Evolutionary conservation across 495 filamentous ascomycete species (phyloP).

Genomic region (Trypethelium eluteriae): DNA sequence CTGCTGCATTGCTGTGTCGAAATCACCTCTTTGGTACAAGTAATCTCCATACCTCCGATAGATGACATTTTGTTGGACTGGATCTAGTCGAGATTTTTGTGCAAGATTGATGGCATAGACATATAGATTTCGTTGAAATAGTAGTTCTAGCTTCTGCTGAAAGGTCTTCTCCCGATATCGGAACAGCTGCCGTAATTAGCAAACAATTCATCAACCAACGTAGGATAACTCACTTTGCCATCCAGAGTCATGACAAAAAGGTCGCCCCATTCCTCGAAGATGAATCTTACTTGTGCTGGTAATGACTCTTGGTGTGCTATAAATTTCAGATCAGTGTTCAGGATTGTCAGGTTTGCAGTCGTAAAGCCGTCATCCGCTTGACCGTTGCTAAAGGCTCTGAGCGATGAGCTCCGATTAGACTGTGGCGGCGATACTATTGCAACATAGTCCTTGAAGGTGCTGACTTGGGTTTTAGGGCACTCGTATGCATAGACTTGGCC

Average conservation of each 20-base stretch:
- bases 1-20: conserved; percentile 96
- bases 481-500: conserved; percentile 86
- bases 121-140: conserved; percentile 90
- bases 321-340: conserved; percentile 85
- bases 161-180: conserved; percentile 89
- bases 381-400: conserved; percentile 59
- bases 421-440: conserved; percentile 77
- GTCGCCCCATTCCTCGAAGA: conserved; percentile 87
- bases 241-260: conserved; percentile 80
- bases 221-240: conserved; percentile 59
- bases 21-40: conserved; percentile 89
- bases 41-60: conserved; percentile 91
- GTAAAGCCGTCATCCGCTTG: conserved; percentile 68
- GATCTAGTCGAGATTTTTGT: conserved; percentile 73
- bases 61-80: conserved; percentile 77
- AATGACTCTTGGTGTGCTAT: conserved; percentile 83
- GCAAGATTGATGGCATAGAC: conserved; percentile 87
- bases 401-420: conserved; percentile 42
- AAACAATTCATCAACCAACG: neutral
- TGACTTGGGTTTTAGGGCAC: conserved; percentile 74
- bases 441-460: conserved; percentile 77
- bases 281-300: conserved; percentile 63
- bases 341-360: conserved; percentile 73
- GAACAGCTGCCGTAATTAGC: conserved; percentile 49
- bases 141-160: conserved; percentile 83